phyloP scores from a whole-genome alignment of 331 rosid genomes.

The Arachis monticola region DNA sequence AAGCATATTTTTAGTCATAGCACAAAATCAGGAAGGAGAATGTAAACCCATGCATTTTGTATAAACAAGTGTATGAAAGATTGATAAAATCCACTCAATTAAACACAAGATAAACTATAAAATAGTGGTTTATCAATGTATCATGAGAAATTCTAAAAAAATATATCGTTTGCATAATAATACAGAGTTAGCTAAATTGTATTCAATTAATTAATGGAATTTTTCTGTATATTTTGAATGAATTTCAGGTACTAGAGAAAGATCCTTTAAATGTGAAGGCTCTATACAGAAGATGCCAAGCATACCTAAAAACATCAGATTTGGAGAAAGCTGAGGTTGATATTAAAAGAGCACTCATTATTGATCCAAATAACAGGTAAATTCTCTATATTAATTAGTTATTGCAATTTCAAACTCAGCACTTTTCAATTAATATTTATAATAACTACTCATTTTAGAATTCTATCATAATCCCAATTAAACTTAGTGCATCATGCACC shows the following conservation, averaged over 20 bases:
- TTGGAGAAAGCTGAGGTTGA: conserved; percentile 71
- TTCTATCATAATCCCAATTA: too few species aligned
- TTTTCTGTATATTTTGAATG: neutral
- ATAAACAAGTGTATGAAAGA: too few species aligned
- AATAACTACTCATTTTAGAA: too few species aligned
- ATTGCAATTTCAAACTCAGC: conserved; percentile 8
- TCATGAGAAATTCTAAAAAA: neutral
- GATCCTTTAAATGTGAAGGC: conserved; percentile 69
- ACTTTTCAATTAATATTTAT: neutral
- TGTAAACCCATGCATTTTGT: too few species aligned
- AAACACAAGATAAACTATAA: too few species aligned
- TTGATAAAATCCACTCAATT: too few species aligned
- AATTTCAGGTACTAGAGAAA: conserved; percentile 55
- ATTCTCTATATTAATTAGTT: neutral
- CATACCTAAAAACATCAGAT: conserved; percentile 57
- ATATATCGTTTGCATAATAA: neutral
- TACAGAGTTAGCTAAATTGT: neutral
- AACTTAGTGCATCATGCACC: too few species aligned
- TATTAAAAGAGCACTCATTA: conserved; percentile 51
- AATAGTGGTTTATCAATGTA: too few species aligned
- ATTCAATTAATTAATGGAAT: neutral
- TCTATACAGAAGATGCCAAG: conserved; percentile 74
- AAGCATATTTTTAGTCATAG: too few species aligned
- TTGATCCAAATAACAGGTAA: conserved; percentile 74
- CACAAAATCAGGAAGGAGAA: too few species aligned